Evolutionary conservation across 805 yeast species (phyloP).

Genomic region (Tetrapisispora namnaoensis): DNA sequence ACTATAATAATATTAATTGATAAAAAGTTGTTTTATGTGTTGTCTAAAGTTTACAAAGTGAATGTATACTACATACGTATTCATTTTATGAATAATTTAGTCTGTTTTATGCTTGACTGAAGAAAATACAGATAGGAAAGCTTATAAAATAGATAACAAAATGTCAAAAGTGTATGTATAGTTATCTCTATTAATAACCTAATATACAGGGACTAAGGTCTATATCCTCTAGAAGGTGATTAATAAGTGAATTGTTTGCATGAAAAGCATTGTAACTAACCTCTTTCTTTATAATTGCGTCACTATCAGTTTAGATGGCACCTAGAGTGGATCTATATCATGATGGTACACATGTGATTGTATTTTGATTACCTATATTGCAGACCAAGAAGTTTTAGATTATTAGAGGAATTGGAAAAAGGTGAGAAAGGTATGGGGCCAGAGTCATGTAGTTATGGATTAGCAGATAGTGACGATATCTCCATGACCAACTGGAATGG

Average conservation of each 20-base stretch:
- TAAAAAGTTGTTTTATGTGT: neutral
- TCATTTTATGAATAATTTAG: no score
- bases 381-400: constrained; percentile 83
- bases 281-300: neutral
- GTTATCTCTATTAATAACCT: no score
- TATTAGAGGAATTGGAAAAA: constrained; percentile 91
- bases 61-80: no score
- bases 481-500: constrained; percentile 96
- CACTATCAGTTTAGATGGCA: neutral
- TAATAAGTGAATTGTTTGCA: no score
- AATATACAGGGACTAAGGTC: no score
- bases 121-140: neutral
- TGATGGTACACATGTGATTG: neutral
- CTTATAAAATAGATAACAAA: neutral
- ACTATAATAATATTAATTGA: no score
- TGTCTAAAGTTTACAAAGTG: no score
- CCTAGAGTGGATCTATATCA: neutral
- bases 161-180: constrained; percentile 14
- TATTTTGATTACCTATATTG: neutral
- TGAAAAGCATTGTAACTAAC: neutral
- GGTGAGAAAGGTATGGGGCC: constrained; percentile 98
- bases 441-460: constrained; percentile 92
- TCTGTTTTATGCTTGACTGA: no score
- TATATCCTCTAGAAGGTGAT: no score
- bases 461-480: constrained; percentile 82